Evolutionary conservation across 148 eudicot species (phyloP).

Genomic region (Chenopodium formosanum): DNA sequence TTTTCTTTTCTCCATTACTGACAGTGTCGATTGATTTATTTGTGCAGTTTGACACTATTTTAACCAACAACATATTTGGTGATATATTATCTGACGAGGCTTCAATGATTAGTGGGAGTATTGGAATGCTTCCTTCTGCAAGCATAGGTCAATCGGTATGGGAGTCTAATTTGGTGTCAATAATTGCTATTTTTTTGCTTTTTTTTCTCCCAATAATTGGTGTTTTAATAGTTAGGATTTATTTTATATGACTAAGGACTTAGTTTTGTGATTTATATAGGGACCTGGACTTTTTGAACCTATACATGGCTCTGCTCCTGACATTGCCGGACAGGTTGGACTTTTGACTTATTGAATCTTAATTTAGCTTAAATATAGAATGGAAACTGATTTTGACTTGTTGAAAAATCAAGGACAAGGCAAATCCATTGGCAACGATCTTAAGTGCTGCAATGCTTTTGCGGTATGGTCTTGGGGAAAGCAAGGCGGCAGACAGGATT

Average conservation of each 20-base stretch:
- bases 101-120: constrained; percentile 94
- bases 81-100: constrained; percentile 97
- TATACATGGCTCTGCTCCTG: constrained; percentile 99
- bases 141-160: constrained; percentile 78
- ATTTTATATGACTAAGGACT: constrained; percentile 5
- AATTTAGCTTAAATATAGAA: background rate
- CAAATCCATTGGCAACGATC: constrained; percentile 88
- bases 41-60: constrained; percentile 92
- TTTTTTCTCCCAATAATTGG: background rate
- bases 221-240: background rate
- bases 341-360: constrained; percentile 4
- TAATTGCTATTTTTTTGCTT: background rate
- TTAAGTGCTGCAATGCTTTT: constrained; percentile 97
- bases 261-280: constrained; percentile 31
- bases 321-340: constrained; percentile 90
- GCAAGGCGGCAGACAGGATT: constrained; percentile 75
- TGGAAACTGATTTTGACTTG: constrained; percentile 7
- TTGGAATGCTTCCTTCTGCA: constrained; percentile 98
- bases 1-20: background rate
- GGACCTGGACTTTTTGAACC: constrained; percentile 98
- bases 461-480: constrained; percentile 88
- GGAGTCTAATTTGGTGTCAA: background rate
- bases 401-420: constrained; percentile 61
- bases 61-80: constrained; percentile 92
- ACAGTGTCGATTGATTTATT: background rate